phyloP scores from a whole-genome alignment of 2,329 filamentous ascomycete genomes.

The Fusarium pseudocircinatum region DNA sequence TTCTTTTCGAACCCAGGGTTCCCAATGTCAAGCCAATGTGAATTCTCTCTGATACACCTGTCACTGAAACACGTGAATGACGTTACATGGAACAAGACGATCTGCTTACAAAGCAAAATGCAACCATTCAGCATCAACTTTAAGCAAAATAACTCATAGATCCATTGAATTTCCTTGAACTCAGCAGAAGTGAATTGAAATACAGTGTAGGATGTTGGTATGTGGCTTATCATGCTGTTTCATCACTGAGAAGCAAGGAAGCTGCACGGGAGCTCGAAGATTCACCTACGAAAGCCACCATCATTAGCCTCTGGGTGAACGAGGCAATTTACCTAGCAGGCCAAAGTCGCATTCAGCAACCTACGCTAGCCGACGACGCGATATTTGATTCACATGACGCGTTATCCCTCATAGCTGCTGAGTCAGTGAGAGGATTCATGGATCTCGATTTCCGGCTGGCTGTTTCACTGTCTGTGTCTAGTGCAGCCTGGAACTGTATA shows the following conservation, averaged over 20 bases:
- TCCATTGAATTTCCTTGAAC: background rate
- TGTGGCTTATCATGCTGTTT: background rate
- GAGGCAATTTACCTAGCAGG: no score
- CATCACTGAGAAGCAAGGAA: background rate
- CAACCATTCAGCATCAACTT: background rate
- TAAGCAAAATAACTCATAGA: background rate
- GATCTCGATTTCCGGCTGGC: background rate
- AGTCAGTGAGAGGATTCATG: background rate
- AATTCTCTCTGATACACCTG: background rate
- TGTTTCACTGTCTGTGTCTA: background rate
- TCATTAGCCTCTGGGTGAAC: no score
- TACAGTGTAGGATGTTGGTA: background rate
- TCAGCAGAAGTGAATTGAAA: background rate
- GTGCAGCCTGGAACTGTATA: background rate
- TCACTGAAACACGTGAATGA: background rate
- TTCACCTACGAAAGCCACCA: background rate
- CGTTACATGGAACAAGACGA: background rate
- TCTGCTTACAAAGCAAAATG: background rate
- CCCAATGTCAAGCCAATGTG: background rate
- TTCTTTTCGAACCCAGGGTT: background rate
- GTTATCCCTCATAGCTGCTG: background rate
- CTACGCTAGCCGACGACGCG: background rate
- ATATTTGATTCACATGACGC: background rate
- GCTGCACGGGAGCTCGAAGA: background rate
- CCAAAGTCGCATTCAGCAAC: no score